phyloP scores from a whole-genome alignment of 2,329 filamentous ascomycete genomes.

The Talaromyces sp. region DNA sequence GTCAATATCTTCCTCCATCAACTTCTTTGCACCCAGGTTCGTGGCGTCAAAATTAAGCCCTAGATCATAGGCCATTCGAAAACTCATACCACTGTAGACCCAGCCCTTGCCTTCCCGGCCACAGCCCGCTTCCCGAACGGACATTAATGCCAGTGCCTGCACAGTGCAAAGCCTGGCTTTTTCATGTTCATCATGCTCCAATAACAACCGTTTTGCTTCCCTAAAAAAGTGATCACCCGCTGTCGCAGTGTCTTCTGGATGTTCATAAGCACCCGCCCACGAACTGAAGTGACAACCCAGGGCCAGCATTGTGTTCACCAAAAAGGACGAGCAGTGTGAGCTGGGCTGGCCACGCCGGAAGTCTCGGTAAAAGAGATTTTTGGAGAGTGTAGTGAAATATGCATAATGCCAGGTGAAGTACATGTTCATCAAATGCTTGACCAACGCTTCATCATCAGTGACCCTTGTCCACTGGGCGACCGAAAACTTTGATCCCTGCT shows the following conservation, averaged over 20 bases:
- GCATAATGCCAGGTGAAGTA: slow-evolving; percentile 98
- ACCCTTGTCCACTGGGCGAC: slow-evolving; percentile 85
- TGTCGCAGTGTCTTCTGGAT: slow-evolving; percentile 71
- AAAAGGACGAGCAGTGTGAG: slow-evolving; percentile 78
- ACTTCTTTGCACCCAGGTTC: slow-evolving; percentile 58
- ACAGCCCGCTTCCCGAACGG: slow-evolving; percentile 90
- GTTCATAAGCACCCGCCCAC: slow-evolving; percentile 66
- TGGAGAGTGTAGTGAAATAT: slow-evolving; percentile 89
- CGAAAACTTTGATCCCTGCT: slow-evolving; percentile 59
- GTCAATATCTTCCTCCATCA: slow-evolving; percentile 82
- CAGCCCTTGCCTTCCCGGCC: slow-evolving; percentile 92
- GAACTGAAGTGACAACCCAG: slow-evolving; percentile 91
- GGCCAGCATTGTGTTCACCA: slow-evolving; percentile 92
- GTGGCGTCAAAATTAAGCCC: slow-evolving; percentile 82
- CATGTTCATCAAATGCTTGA: slow-evolving; percentile 89
- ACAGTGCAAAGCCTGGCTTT: slow-evolving; percentile 84
- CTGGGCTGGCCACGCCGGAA: slow-evolving; percentile 69
- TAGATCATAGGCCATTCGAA: slow-evolving; percentile 93
- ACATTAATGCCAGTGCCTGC: slow-evolving; percentile 92
- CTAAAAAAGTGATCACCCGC: slow-evolving; percentile 95
- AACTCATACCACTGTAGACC: slow-evolving; percentile 98
- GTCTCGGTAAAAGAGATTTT: slow-evolving; percentile 79
- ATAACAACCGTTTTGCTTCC: slow-evolving; percentile 83
- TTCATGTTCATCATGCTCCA: slow-evolving; percentile 91
- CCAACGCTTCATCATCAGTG: slow-evolving; percentile 71